Evolutionary conservation across 2,329 filamentous ascomycete species (phyloP), one percentile per base, ranked within the genome.

Genomic region (Allantophomopsis lycopodina): DNA sequence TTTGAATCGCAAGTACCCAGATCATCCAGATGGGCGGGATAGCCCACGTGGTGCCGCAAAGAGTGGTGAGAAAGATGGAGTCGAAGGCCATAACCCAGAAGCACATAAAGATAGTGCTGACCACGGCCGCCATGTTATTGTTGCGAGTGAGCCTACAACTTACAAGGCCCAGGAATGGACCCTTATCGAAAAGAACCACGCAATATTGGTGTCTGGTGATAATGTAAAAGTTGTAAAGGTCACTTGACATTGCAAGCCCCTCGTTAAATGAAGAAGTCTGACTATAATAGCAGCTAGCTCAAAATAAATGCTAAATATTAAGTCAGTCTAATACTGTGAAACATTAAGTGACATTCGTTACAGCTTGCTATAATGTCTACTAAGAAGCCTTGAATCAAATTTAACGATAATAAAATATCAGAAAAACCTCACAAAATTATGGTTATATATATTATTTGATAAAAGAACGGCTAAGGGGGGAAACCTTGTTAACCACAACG

Each of bases 71-170:
- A 43, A 45, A n/a, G 21, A 20, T 1, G 39, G 35, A 28, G 23
- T 28, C 5, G 23, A 28, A 28, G 47, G 48, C 8, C 41, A 42
- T 32, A 50, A 49, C 35, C 46, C 44, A 14, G 21, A 38, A 32
- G 44, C 59, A 1, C 55, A 53, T 35, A 57, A 55, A 1, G 54
- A 56, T 14, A 54, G 54, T 3, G 57, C 60, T 39, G 60, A 63
- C 18, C 62, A 65, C 50, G 69, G 68, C 2, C 61, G 58, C 34
- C 69, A 73, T 52, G 60, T 69, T 30, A 71, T 71, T 45, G 58
- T 72, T 30, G 66, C 68, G 11, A 67, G 62, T 46, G 69, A 73
- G 54, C 69, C 69, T 11, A 68, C 62, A 18, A 73, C 69, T 7
- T 72, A 66, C 46, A 63, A 67, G 46, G 57, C 63, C 37, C 55